These are phyloP conservation scores for Meripilus lineatus DNA, from an alignment of 1,284 basidiomycete species.

Conservation along the genomic window DNA sequence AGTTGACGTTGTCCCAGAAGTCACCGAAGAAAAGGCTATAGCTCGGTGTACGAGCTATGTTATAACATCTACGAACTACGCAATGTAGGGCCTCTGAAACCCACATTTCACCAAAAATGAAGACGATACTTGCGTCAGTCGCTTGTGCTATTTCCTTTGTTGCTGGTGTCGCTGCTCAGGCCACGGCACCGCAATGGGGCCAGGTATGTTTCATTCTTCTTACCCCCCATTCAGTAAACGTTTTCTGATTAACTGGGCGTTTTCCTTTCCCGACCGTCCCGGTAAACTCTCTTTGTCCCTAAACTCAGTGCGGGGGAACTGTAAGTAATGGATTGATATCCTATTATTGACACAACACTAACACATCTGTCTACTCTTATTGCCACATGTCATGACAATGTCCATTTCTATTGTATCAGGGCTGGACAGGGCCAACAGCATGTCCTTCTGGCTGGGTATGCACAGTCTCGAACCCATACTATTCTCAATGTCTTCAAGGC, in stretches of 20 bases:
- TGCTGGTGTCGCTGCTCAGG: constrained; percentile 18
- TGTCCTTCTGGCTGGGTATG: constrained; percentile 47
- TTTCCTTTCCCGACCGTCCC: no score
- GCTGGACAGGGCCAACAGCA: constrained; percentile 46
- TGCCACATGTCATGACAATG: no score
- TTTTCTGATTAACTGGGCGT: no score
- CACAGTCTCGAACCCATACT: constrained; percentile 38
- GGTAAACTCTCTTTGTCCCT: no score
- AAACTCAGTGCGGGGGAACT: constrained; percentile 22
- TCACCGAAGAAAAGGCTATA: background rate
- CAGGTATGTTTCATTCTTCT: no score
- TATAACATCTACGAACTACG: no score
- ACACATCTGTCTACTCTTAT: no score
- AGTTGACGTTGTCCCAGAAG: background rate
- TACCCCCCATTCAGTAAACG: no score
- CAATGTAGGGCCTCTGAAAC: background rate
- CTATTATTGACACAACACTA: background rate
- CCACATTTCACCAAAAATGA: constrained; percentile 14
- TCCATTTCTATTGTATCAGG: no score
- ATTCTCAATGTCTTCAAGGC: constrained; percentile 50
- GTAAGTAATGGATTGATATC: constrained; percentile 12
- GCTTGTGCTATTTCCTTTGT: constrained; percentile 17
- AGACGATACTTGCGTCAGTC: constrained; percentile 13
- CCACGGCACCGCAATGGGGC: constrained; percentile 23
- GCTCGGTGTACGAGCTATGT: background rate